These are phyloP conservation scores for Tulasnella sp. DNA, from an alignment of 768 basidiomycete genomes.

Conservation along the genomic window DNA sequence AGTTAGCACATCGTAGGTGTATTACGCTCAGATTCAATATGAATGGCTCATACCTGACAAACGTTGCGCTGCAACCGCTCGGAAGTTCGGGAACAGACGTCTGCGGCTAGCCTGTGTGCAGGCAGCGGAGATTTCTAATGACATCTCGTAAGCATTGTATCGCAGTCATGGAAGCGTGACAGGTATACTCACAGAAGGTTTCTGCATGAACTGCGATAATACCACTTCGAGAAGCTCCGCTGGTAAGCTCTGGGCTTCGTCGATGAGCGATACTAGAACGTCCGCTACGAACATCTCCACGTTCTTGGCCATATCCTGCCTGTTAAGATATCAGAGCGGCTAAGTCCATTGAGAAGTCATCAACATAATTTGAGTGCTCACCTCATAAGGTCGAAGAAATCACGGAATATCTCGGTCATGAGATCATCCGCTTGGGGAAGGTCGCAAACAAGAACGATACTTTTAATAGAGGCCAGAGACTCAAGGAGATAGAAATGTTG, in stretches of 20 bases:
- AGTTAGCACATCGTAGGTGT: background rate
- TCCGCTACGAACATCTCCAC: constrained; percentile 80
- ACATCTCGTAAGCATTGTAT: constrained; percentile 7
- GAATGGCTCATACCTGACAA: constrained; percentile 36
- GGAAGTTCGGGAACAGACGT: constrained; percentile 71
- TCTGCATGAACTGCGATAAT: constrained; percentile 73
- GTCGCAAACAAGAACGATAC: constrained; percentile 87
- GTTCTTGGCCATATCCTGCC: constrained; percentile 61
- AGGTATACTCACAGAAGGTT: constrained; percentile 46
- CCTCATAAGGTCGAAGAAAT: constrained; percentile 70
- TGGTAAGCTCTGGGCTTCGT: constrained; percentile 73
- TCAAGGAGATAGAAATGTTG: constrained; percentile 95
- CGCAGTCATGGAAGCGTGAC: constrained; percentile 7
- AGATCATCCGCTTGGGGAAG: constrained; percentile 79
- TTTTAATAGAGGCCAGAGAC: constrained; percentile 87
- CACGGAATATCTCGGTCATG: constrained; percentile 70
- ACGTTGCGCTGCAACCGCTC: constrained; percentile 85
- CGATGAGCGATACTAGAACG: constrained; percentile 79
- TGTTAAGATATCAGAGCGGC: constrained; percentile 20
- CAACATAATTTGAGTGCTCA: constrained; percentile 18
- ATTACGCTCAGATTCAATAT: background rate
- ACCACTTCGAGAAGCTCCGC: constrained; percentile 67
- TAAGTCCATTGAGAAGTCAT: background rate
- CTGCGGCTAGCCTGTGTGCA: constrained; percentile 70
- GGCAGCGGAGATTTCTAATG: constrained; percentile 57